A percentile compares a stretch with the other conserved stretches of the same genome.
These are phyloP conservation scores for Pythium chondricola DNA, from an alignment of 352 stramenopile genomes.

Conservation along the genomic window DNA sequence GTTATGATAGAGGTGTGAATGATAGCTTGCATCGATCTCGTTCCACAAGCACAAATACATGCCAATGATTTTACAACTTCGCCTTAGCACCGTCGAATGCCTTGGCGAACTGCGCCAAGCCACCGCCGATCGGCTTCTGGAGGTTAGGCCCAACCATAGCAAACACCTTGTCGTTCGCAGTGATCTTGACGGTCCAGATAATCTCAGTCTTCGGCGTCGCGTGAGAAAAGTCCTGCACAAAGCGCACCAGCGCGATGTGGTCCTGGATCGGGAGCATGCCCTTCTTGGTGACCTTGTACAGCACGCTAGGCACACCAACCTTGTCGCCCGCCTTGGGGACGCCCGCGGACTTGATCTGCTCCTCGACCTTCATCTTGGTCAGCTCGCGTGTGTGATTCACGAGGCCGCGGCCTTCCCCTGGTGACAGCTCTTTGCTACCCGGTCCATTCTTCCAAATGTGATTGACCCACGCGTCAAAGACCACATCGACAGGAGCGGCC, in stretches of 20 bases:
- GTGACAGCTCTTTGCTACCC: background rate
- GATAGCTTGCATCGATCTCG: background rate
- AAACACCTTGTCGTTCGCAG: no score
- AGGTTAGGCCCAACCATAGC: no score
- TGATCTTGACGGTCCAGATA: constrained; percentile 16
- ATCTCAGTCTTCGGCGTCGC: constrained; percentile 10
- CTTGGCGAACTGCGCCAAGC: background rate
- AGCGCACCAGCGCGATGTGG: constrained; percentile 12
- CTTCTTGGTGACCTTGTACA: constrained; percentile 10
- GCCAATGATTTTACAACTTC: background rate
- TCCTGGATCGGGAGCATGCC: constrained; percentile 2
- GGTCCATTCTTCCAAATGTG: constrained; percentile 1
- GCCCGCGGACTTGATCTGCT: constrained; percentile 15
- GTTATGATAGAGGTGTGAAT: no score
- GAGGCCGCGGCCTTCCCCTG: constrained; percentile 7
- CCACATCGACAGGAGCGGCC: background rate
- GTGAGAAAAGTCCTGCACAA: constrained; percentile 2
- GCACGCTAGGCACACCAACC: constrained; percentile 2
- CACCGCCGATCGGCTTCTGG: background rate
- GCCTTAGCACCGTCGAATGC: background rate
- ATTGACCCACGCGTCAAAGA: constrained; percentile 6
- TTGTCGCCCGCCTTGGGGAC: constrained; percentile 1
- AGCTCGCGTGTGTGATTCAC: constrained; percentile 10
- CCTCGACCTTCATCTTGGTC: background rate
- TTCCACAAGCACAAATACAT: background rate